Evolutionary conservation across 164 flowering plant genomes (phyloP), one percentile per base, ranked within the genome.

Genomic region (Piper betle): DNA sequence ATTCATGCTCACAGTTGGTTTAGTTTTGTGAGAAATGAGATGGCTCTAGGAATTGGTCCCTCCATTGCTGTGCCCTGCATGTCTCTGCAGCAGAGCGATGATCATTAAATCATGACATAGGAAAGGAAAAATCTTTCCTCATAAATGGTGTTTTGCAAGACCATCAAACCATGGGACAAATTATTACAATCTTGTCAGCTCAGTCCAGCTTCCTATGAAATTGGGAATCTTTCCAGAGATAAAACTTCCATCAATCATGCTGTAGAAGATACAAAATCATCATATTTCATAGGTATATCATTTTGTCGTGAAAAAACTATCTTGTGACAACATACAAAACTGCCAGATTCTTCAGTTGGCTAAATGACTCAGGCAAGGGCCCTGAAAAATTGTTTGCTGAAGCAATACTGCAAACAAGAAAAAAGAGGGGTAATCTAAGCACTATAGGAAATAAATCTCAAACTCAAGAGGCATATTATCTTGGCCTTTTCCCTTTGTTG

Each of bases 51-150:
- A 74, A 93, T 74, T 1, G 97, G 99, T 6, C 93, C 91, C 63
- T 73, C 80, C 91, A 93, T 72, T 8, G 77, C 69, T 57, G 97
- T 84, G 43, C 97, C 99, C 63, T 87, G 93, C 83, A 85, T 43
- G 70, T 88, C 82, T 58, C 98, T 91, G 83, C 52, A 46, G 50
- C 7, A 46, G 50, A 10, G 15, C 3, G 13, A 10, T 10, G 10
- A 46, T 46, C 50, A 46, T 6, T 46, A 10, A 46, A 46, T 15
- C 3, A 12, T 10, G 11, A 46, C 15, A 12, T 46, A 3, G 15
- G 15, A 46, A 69, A 48, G 18, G 40, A 10, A 46, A 3, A 55
- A 55, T 4, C 9, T 19, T n/a, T n/a, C 10, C 11, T n/a, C 33
- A 53, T 2, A 20, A 20, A 6, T 3, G 13, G 2, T 55, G 9